Conservation (phyloP, 768 basidiomycete genomes). For the Trametes sanguinea region DNA sequence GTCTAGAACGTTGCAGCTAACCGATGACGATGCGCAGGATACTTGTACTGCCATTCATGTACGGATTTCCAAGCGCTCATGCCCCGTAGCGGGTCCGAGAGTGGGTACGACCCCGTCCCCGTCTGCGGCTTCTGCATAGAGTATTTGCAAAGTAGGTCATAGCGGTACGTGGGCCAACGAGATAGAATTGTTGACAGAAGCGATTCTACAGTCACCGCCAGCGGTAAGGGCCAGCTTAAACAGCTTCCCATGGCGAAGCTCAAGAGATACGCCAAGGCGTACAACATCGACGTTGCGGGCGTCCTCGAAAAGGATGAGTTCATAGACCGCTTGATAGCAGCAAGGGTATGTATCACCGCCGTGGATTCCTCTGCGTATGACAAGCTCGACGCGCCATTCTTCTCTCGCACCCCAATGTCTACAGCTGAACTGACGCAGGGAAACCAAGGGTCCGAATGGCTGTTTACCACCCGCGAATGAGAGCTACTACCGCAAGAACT, state of each 20-base stretch:
- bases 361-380: no score
- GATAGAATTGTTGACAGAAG: not conserved
- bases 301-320: slow-evolving; percentile 80
- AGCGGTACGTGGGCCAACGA: not conserved
- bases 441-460: slow-evolving; percentile 53
- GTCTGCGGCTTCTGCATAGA: slow-evolving; percentile 81
- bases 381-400: not conserved
- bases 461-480: slow-evolving; percentile 64
- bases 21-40: slow-evolving; percentile 47
- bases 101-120: slow-evolving; percentile 63
- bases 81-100: slow-evolving; percentile 52
- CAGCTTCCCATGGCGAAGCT: slow-evolving; percentile 58
- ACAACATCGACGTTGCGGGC: slow-evolving; percentile 61
- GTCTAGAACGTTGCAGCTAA: not conserved
- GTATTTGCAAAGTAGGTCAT: slow-evolving; percentile 54
- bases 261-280: slow-evolving; percentile 69
- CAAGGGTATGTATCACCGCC: slow-evolving; percentile 39
- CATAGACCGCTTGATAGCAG: slow-evolving; percentile 59
- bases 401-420: not conserved
- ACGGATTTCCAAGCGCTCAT: slow-evolving; percentile 76
- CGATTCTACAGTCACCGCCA: slow-evolving; percentile 61
- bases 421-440: not conserved
- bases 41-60: slow-evolving; percentile 71
- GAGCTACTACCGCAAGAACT: slow-evolving; percentile 62
- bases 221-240: slow-evolving; percentile 58